Evolutionary conservation across 768 basidiomycete species (phyloP), one percentile per base, ranked within the genome.

Genomic region (Lactarius vividus): DNA sequence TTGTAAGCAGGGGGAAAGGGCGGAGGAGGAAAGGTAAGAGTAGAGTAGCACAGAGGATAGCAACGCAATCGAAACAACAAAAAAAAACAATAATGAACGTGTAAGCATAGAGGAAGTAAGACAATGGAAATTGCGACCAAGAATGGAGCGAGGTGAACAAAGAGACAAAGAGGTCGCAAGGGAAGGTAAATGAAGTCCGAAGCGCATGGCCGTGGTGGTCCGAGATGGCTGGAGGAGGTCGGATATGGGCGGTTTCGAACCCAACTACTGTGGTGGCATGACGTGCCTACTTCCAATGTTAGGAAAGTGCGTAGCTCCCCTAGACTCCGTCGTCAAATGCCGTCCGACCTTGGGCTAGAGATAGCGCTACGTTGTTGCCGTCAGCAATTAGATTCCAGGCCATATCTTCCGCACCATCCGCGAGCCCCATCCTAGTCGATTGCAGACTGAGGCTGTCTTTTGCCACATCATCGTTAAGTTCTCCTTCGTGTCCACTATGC

Each of bases 361-460:
- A 44, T 26, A 63, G 13, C 11, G 55, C 4, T 16, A 28, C 31
- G 42, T 11, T 49, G 62, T 62, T 62, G 4, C 54, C 28, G 7
- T 29, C 54, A 33, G 29, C 28, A 18, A 15, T 18, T 6, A 28
- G 54, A 18, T 29, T 20, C 42, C 42, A 44, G 10, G 16, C 37
- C 11, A 20, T 26, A 7, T 42, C 26, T 11, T 37, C 37, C 6
- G n/a, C 37, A 13, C 20, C 26, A n/a, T 18, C 20, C 20, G 2
- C 56, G 9, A 57, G 37, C 8, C 3, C 31, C n/a, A 13, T 28
- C 33, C 29, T 2, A 55, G 53, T 64, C 18, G 37, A 44, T 23
- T 57, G 18, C 10, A 44, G 59, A 33, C 64, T 57, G 13, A 40
- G 59, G 37, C 29, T 29, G n/a, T n/a, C n/a, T n/a, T n/a, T 33